Base-by-base conservation (phyloP, 345 rosid species). In the Acer saccharum region DNA sequence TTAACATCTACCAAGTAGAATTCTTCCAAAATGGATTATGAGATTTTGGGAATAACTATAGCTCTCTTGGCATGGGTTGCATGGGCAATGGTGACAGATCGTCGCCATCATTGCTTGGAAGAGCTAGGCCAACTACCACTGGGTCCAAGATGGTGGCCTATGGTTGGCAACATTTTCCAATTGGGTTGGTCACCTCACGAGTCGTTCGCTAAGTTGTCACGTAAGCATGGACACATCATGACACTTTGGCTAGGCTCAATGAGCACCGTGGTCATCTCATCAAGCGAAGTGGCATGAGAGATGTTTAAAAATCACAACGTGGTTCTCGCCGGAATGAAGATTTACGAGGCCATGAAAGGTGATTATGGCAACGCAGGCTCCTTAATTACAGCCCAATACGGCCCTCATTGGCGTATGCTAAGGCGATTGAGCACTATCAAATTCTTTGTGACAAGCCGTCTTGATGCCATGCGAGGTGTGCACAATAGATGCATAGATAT, bases 321-420 rank as follows among this genome's bases (percentile, higher is more conserved):
- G n/a, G 92, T 82, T 11, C 82, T 91, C 10, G 95, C 97, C 0
- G 97, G 98, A 1, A 78, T 97, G 48, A 92, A 89, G 80, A 88
- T 94, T 6, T 94, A 94, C 54, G 97, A 92, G 81, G 84, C 95
- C 23, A 94, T 94, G 90, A 94, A 86, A 82, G 92, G 89, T 8
- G 68, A 82, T 3, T 16, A 80, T 21, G 85, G 95, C 5, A 77
- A 82, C 9, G 92, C 88, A 16, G 92, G 94, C 4, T 92, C 95
- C 0, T 75, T 92, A 1, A 89, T 94, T 73, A 94, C 95, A 1
- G 75, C 97, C 39, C 97, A 91, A 71, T 94, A 92, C 23, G 98
- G 98, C 11, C 72, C 92, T 0, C 88, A 91, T 41, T 94, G 98
- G 97, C 84, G 95, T 18, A 87, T 92, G 90, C 52, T 92, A 12